These are phyloP conservation scores for Clarireedia hainanense DNA, from an alignment of 2,329 filamentous ascomycete genomes.

Conservation along the genomic window DNA sequence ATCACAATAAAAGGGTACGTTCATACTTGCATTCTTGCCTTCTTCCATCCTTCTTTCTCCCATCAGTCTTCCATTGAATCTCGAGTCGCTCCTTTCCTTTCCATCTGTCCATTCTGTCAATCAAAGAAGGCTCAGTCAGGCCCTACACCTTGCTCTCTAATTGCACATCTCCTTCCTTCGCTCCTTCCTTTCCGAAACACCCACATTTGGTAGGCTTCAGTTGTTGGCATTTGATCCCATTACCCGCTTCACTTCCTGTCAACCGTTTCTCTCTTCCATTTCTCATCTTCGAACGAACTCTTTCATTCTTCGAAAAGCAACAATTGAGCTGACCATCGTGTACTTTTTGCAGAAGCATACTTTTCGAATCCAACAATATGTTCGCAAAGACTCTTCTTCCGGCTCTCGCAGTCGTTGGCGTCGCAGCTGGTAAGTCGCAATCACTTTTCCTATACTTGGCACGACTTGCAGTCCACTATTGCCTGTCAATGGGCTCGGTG, in stretches of 20 bases:
- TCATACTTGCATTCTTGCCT: not conserved
- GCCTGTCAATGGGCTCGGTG: not conserved
- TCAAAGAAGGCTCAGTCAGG: not conserved
- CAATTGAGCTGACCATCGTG: slow-evolving; percentile 3
- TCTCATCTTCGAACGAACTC: slow-evolving; percentile 5
- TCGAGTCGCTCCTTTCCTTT: not conserved
- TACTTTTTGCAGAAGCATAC: slow-evolving; percentile 8
- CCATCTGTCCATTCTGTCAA: not conserved
- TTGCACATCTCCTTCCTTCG: not conserved
- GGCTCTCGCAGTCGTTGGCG: slow-evolving; percentile 8
- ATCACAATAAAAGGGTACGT: not conserved
- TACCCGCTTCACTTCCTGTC: not conserved
- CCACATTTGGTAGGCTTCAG: not conserved
- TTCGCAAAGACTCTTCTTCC: slow-evolving; percentile 5
- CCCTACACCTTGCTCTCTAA: not conserved
- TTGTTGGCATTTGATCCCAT: not conserved
- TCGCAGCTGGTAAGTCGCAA: slow-evolving; percentile 4
- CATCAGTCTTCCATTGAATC: not conserved
- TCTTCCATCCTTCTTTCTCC: not conserved
- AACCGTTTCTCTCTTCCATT: not conserved
- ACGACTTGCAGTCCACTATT: too few species aligned
- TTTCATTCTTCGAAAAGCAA: slow-evolving; percentile 4
- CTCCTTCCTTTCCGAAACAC: not conserved
- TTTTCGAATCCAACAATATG: slow-evolving; percentile 1
- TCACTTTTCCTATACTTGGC: too few species aligned